Base-by-base conservation (phyloP, 169 alveolate genomes). In the Cryptosporidium baileyi region DNA sequence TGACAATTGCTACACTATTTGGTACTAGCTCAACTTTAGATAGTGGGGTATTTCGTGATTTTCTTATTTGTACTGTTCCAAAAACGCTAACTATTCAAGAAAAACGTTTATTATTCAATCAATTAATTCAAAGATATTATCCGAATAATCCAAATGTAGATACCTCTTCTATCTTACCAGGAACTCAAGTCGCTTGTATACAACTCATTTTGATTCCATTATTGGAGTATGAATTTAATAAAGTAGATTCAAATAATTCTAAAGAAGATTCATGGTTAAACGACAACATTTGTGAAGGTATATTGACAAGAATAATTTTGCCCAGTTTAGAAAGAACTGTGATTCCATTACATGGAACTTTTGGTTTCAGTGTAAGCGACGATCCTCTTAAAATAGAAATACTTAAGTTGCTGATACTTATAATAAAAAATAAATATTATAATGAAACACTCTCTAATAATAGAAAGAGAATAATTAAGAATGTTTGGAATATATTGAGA, bases 21-120 rank as follows among this genome's bases (percentile, higher is more conserved):
- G 85, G 85, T 59, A 74, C 85, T 52, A 74, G 85, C 28, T 52
- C 85, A 22, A 74, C 85, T n/a, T 34, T 74, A n/a, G 85, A 74
- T 24, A 51, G 32, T 24, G 85, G 85, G 6, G 44, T 67, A 3
- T 45, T 74, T 43, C 85, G 85, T 15, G 85, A 74, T 74, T 74
- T 74, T 54, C 85, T 74, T 22, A 74, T 74, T 57, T 74, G 57
- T 22, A 74, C 65, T 5, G 85, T 74, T n/a, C 85, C 85, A 36
- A 74, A 57, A 24, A 74, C 85, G 5, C 51, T 74, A 11, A 15
- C 85, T 8, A 54, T 17, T 17, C 85, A 74, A 40, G 85, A 74
- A 24, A 74, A 74, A 11, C 85, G 85, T 11, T 15, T 74, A 38
- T 59, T 74, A 22, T 74, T 54, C 5, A 74, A 74, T 38, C 85